Evolutionary conservation across 345 rosid genomes (phyloP).

Genomic region (Cardamine occulta): DNA sequence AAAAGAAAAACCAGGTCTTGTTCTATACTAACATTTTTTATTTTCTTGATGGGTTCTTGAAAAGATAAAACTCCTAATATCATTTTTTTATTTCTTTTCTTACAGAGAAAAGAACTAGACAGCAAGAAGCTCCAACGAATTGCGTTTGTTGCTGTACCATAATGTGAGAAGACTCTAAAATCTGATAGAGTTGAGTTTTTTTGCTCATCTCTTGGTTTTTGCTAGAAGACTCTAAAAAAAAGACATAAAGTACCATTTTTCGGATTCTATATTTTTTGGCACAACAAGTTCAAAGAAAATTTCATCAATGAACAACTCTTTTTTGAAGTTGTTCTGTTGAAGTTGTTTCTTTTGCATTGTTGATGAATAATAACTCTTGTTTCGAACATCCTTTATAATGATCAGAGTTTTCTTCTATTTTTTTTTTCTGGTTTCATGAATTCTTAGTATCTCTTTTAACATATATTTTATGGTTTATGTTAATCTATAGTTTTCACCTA

Average conservation of each 20-base stretch:
- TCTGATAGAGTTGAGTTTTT: slow-evolving; percentile 21
- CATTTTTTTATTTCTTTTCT: slow-evolving; percentile 3
- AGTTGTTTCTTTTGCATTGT: slow-evolving; percentile 21
- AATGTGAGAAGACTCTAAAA: slow-evolving; percentile 46
- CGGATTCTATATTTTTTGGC: background rate
- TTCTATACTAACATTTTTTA: background rate
- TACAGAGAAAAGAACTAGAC: slow-evolving; percentile 78
- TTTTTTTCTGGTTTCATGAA: background rate
- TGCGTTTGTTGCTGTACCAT: slow-evolving; percentile 70
- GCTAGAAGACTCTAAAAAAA: slow-evolving; percentile 6
- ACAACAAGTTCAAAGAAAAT: slow-evolving; percentile 21
- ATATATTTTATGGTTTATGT: slow-evolving; percentile 18
- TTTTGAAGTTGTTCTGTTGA: slow-evolving; percentile 9
- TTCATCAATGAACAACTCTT: slow-evolving; percentile 10
- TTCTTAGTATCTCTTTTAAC: background rate
- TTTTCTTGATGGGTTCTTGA: background rate
- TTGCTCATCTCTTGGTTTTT: slow-evolving; percentile 20
- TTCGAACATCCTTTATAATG: slow-evolving; percentile 18
- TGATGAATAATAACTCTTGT: slow-evolving; percentile 17
- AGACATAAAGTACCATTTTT: slow-evolving; percentile 6
- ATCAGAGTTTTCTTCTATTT: background rate
- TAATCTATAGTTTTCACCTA: slow-evolving; percentile 6
- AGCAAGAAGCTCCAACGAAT: slow-evolving; percentile 63
- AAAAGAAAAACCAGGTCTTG: slow-evolving; percentile 67
- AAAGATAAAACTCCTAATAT: background rate